Evolutionary conservation across 73 alveolate genomes (phyloP), one percentile per base, ranked within the genome.

Genomic region (Paramecium sexaurelia): DNA sequence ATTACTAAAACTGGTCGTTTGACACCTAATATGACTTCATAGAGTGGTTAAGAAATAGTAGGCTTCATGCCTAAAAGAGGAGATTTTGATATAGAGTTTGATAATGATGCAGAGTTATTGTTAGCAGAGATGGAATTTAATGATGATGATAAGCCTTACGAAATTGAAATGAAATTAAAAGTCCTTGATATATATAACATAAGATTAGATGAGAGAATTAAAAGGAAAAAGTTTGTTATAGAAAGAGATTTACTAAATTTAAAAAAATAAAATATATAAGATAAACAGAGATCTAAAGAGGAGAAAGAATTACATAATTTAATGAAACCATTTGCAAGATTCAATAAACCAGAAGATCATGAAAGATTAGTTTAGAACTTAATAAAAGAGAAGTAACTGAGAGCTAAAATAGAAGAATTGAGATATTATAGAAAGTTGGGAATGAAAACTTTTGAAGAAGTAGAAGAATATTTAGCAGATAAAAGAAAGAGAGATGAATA

Each of bases 51-150:
- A 4, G 98, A 97, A 83, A 93, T 97, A 56, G 98, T 98, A 47
- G 99, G 99, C 8, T 98, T 95, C 94, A 89, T 98, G 96, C 99
- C 99, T 22, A 96, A 96, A 85, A 93, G 99, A 95, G 97, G 98
- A 19, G 99, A 98, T 87, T 98, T 98, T 78, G 99, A 98, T 51
- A 87, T 94, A 7, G 99, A 98, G 90, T 98, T 96, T 92, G 99
- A 97, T 87, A 93, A 95, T 92, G 99, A 98, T 85, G 99, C 99
- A 22, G 99, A 98, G 92, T 87, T 95, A 39, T 93, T 95, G 45
- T 85, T 98, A 39, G 97, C 99, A 1, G 99, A 98, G 69, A 94
- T 98, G 96, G 99, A 98, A 93, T 98, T 97, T 95, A 92, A 91
- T 78, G 99, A 96, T 88, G 99, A 98, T 73, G 99, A 98, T 51